Evolutionary conservation across 2,329 filamentous ascomycete species (phyloP), one percentile per base, ranked within the genome.

Genomic region (Aspergillus sp.): DNA sequence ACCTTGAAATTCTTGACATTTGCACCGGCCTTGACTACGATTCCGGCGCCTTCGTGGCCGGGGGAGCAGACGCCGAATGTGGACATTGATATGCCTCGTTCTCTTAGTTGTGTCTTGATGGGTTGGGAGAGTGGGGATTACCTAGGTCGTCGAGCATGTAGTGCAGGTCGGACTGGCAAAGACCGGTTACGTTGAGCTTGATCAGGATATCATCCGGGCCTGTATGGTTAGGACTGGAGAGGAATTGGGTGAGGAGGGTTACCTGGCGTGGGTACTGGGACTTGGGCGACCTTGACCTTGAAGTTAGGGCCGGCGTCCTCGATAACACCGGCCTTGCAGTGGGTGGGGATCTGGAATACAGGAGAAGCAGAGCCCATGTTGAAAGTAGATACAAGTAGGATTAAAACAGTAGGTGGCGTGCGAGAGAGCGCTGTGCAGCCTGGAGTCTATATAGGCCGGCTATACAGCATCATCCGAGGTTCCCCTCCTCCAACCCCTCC

Each of bases 91-190:
- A 37, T 37, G 35, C 15, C 35, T 37, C 2, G 1, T n/a, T 37
- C 12, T 37, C 12, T 14, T 15, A 37, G 12, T 37, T 15, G 35
- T 15, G 14, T 14, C 35, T 2, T 2, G 33, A 5, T 4, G 2
- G 0, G 7, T 6, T n/a, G 1, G n/a, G n/a, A 4, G 14, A 1
- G 15, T 82, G n/a, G 72, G 70, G 70, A 0, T 76, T 54, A 0
- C 75, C 78, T 71, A 82, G 78, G 65, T 86, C 83, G 55, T 79
- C 79, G 48, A 80, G 60, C 81, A 85, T 84, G 69, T 81, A 81
- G 65, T 86, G 83, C 17, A 86, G 70, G 63, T 86, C 84, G 35
- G 77, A 80, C 59, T 81, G 79, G 72, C 84, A 86, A 49, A 86
- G 75, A 0, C 84, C 84, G 1, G 83, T 86, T 24, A 77, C 77